Conservation (phyloP, 2,329 filamentous ascomycete genomes). For the Paracamarosporium sp. region DNA sequence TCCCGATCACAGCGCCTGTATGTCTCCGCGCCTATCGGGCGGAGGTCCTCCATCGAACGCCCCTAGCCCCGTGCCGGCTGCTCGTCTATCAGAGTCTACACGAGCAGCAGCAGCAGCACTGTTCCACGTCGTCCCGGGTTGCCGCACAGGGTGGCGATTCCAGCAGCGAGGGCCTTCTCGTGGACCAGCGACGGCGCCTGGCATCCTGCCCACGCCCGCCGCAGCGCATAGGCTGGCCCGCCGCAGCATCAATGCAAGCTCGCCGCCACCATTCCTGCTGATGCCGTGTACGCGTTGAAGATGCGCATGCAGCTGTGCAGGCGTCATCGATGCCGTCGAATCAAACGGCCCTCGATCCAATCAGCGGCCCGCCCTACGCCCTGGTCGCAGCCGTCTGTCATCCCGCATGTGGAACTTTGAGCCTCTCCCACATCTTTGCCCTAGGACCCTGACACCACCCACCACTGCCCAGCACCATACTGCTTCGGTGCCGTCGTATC, state of each 20-base stretch:
- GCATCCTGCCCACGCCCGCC: no score
- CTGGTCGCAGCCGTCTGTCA: conserved; percentile 20
- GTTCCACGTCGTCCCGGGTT: not conserved
- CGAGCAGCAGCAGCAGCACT: not conserved
- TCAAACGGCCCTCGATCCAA: conserved; percentile 21
- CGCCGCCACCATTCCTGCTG: conserved; percentile 7
- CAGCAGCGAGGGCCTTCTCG: not conserved
- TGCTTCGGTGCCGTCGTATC: not conserved
- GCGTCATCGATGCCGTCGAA: conserved; percentile 34
- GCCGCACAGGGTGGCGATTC: not conserved
- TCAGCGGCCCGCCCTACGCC: conserved; percentile 8
- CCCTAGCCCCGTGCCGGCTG: conserved; percentile 5
- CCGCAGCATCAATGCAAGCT: not conserved
- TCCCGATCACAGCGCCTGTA: conserved; percentile 13
- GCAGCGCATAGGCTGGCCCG: not conserved
- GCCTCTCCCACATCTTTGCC: conserved; percentile 10
- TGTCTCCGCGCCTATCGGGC: conserved; percentile 12
- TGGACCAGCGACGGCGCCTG: no score
- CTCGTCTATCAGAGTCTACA: conserved; percentile 11
- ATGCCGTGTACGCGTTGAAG: conserved; percentile 1
- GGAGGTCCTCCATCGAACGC: conserved; percentile 8
- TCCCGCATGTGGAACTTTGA: conserved; percentile 16
- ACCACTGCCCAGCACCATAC: conserved; percentile 5
- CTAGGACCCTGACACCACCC: conserved; percentile 12
- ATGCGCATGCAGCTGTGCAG: conserved; percentile 24